A percentile compares a stretch with the other conserved stretches of the same genome.
Evolutionary conservation across 108 stramenopile species (phyloP).

Genomic region (Skeletonema potamos): DNA sequence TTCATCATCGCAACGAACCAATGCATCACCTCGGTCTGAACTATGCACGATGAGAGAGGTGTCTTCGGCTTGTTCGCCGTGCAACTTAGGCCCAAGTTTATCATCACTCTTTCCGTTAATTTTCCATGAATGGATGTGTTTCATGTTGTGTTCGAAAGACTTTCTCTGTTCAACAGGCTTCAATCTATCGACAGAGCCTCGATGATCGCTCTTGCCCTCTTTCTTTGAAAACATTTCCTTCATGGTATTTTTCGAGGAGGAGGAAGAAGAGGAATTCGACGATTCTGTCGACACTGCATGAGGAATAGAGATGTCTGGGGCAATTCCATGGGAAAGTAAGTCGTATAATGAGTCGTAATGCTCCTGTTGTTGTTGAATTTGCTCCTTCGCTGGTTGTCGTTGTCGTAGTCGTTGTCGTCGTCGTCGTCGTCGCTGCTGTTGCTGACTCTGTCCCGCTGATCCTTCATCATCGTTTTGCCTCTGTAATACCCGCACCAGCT

Average conservation of each 20-base stretch:
- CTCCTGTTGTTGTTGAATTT: background rate
- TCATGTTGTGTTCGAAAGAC: too few species aligned
- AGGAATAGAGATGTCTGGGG: background rate
- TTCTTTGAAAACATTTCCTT: background rate
- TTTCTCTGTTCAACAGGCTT: background rate
- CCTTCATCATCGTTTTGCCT: background rate
- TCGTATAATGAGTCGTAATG: background rate
- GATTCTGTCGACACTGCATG: background rate
- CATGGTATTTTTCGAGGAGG: background rate
- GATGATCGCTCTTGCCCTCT: background rate
- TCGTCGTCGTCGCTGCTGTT: background rate
- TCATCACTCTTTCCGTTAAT: too few species aligned
- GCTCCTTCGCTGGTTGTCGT: too few species aligned
- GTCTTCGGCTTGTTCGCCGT: background rate
- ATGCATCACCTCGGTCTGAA: too few species aligned
- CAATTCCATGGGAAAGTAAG: background rate
- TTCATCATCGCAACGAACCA: background rate
- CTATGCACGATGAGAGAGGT: background rate
- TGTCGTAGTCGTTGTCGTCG: background rate
- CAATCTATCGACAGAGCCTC: background rate
- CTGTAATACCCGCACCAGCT: background rate
- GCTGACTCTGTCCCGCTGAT: background rate
- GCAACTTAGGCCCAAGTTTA: too few species aligned
- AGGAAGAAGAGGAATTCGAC: background rate
- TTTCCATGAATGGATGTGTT: too few species aligned